Base-by-base conservation (phyloP, 2,329 filamentous ascomycete species). In the Fusarium foetens region DNA sequence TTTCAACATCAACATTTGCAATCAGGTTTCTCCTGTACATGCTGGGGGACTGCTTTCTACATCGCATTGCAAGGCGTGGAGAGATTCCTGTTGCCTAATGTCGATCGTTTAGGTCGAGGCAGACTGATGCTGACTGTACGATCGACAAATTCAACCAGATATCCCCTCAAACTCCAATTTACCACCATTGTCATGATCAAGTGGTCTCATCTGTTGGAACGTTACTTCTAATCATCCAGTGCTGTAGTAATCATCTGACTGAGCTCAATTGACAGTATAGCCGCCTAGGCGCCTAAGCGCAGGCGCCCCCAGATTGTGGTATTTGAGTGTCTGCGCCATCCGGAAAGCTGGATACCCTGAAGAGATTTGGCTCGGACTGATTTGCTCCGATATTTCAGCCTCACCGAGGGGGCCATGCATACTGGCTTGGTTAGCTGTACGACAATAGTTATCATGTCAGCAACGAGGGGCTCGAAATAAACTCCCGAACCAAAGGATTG, bases 211-310 rank as follows among this genome's bases (percentile, higher is more conserved):
- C 31, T 16, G 41, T 39, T 58, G 60, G 54, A 72, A 73, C 52
- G 48, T 63, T 51, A 23, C 60, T 33, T 72, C 41, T 31, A n/a
- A 62, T n/a, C n/a, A n/a, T 23, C 11, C 23, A 21, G 27, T 35
- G 27, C 38, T 33, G 27, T 31, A 16, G 25, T 36, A 27, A 58
- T 35, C 42, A 48, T 23, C 42, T 43, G 36, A 41, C 38, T 33
- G 36, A 27, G 54, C 43, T 35, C 39, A 46, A 55, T 36, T 14
- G 29, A 8, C 10, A 25, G 38, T 49, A 35, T 64, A 68, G 66
- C 72, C 72, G 72, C 66, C 25, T 70, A 66, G 53, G 33, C 72
- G 71, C 58, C 52, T 53, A 74, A 54, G 63, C 71, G 62, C 72
- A 59, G 48, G 49, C 53, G 66, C 70, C 49, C 57, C 53, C 29